Evolutionary conservation across 768 basidiomycete species (phyloP), one percentile per base, ranked within the genome.

Genomic region (Boletellus emodensis): DNA sequence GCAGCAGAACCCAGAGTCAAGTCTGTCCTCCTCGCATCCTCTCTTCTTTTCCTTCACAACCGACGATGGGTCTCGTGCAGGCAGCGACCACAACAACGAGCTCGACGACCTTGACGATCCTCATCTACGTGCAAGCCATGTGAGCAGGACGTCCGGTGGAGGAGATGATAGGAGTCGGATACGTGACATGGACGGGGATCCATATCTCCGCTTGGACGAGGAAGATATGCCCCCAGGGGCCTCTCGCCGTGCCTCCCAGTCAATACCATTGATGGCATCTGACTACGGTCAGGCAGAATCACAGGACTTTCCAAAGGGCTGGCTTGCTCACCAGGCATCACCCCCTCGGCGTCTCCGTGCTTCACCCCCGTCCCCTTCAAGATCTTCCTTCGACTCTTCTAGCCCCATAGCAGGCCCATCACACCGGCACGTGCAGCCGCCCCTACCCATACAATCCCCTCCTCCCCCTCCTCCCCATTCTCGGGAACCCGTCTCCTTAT

Each of bases 11-110:
- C 63, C 65, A 50, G 73, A 79, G 34, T 79, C 77, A 58, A 70
- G 79, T 60, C 77, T 79, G 36, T 78, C 81, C 18, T 83, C 82
- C 35, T 75, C 73, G 34, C 87, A 89, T 69, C 89, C 90, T 47
- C 80, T 92, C 67, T 92, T 92, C 76, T 92, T 87, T 76, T 91
- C 89, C 17, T 90, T 91, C 68, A 84, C 84, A 40, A 88, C 87
- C 55, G 86, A 88, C 71, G 77, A 83, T 47, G 85, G 77, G 48
- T 70, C 75, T 52, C 77, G 78, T 65, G 70, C 72, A 58, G 80
- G 76, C 52, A 69, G 74, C 61, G 66, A 72, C 53, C 66, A 72
- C 55, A 71, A 75, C 51, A 67, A 67, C 34, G 80, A 84, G 62
- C 70, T 86, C 39, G 85, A 87, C 64, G 87, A 90, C 72, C 63